Evolutionary conservation across 2,329 filamentous ascomycete genomes (phyloP).

Genomic region (Colletotrichum siamense): DNA sequence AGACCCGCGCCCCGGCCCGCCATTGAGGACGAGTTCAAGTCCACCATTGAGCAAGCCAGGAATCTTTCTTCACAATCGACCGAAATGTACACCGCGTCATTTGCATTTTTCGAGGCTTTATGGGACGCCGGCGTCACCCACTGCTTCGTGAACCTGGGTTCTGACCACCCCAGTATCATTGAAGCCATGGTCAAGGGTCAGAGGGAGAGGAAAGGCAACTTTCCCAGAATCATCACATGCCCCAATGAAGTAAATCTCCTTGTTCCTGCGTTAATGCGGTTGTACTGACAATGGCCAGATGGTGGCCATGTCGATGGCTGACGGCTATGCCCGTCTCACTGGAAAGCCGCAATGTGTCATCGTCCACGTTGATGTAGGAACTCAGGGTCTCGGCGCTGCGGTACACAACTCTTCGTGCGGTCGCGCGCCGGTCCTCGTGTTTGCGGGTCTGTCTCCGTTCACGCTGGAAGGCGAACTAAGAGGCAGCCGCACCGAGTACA

Average conservation of each 20-base stretch:
- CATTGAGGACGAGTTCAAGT: background rate
- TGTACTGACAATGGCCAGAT: conserved; percentile 51
- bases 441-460: conserved; percentile 74
- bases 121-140: conserved; percentile 72
- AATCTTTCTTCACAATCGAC: conserved; percentile 2
- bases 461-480: conserved; percentile 76
- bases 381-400: conserved; percentile 73
- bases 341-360: conserved; percentile 74
- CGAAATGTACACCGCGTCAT: conserved; percentile 74
- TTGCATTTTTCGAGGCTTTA: conserved; percentile 82
- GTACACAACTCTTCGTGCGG: conserved; percentile 76
- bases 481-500: conserved; percentile 75
- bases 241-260: conserved; percentile 66
- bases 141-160: conserved; percentile 67
- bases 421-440: conserved; percentile 73
- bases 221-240: conserved; percentile 74
- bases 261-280: background rate
- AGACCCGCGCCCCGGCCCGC: background rate
- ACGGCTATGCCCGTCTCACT: conserved; percentile 73
- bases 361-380: conserved; percentile 77
- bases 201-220: conserved; percentile 64
- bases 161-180: conserved; percentile 72
- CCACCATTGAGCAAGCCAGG: conserved; percentile 13
- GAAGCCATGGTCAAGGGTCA: conserved; percentile 77
- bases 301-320: conserved; percentile 79